These are phyloP conservation scores for Actinomucor elegans DNA, from an alignment of 371 early-diverging fungal genomes.

Conservation along the genomic window DNA sequence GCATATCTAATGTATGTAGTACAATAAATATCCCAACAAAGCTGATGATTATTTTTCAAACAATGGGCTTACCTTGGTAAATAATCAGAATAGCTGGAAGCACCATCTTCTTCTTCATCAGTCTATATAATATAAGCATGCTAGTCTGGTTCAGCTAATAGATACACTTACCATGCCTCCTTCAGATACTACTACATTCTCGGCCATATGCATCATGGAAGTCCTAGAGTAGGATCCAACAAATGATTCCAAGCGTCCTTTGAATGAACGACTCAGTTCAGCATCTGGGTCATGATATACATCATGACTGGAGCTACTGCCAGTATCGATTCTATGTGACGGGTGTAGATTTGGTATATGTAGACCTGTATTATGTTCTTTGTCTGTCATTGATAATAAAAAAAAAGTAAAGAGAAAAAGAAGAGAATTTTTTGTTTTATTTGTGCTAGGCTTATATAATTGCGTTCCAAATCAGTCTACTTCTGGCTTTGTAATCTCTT, in stretches of 20 bases:
- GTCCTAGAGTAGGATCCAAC: constrained; percentile 55
- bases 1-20: too few relatives aligned
- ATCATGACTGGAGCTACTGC: constrained; percentile 5
- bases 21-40: too few relatives aligned
- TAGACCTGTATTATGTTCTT: constrained; percentile 7
- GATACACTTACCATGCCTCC: constrained; percentile 13
- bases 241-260: constrained; percentile 24
- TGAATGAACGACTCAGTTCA: constrained; percentile 10
- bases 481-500: constrained; percentile 13
- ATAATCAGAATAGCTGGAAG: constrained; percentile 22
- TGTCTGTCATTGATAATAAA: constrained; percentile 11
- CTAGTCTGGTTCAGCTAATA: not conserved
- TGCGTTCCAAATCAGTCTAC: not conserved
- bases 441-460: too few relatives aligned
- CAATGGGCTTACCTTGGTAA: constrained; percentile 11
- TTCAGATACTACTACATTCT: constrained; percentile 39
- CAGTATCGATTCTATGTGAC: constrained; percentile 21
- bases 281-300: constrained; percentile 8
- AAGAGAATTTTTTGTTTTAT: too few relatives aligned
- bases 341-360: constrained; percentile 44
- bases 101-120: constrained; percentile 34
- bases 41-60: too few relatives aligned
- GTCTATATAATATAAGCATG: constrained; percentile 4
- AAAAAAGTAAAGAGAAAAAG: constrained; percentile 15
- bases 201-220: constrained; percentile 52